phyloP scores from a whole-genome alignment of 306 rosid species.

The Cicer yamashitae region DNA sequence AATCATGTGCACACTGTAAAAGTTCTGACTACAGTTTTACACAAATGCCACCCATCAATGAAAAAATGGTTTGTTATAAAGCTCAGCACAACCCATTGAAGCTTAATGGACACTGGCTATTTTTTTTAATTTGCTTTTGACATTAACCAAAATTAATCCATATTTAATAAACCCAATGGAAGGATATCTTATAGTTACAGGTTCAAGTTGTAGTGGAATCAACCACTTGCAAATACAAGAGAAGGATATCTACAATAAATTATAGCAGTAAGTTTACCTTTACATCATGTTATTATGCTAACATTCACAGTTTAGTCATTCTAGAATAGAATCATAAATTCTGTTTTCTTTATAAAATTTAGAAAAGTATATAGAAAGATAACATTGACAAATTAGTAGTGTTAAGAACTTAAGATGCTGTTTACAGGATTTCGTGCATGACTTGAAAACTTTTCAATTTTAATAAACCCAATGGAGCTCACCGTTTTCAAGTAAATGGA shows the following conservation, averaged over 20 bases:
- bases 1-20: not conserved
- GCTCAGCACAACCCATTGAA: conserved; percentile 19
- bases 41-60: not conserved
- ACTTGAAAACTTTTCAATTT: conserved; percentile 26
- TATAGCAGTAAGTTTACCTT: not conserved
- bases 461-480: no score
- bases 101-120: conserved; percentile 10
- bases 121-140: not conserved
- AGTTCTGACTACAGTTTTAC: conserved; percentile 21
- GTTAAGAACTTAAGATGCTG: not conserved
- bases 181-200: no score
- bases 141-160: conserved; percentile 14
- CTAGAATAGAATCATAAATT: conserved; percentile 27
- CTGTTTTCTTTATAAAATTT: not conserved
- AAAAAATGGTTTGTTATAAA: not conserved
- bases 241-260: not conserved
- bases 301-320: not conserved
- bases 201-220: not conserved
- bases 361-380: conserved; percentile 5
- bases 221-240: not conserved
- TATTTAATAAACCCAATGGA: not conserved
- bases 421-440: conserved; percentile 3
- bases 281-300: not conserved
- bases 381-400: not conserved
- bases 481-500: conserved; percentile 45